These are phyloP conservation scores for Lentinula guzmanii DNA, from an alignment of 768 basidiomycete species.

Conservation along the genomic window DNA sequence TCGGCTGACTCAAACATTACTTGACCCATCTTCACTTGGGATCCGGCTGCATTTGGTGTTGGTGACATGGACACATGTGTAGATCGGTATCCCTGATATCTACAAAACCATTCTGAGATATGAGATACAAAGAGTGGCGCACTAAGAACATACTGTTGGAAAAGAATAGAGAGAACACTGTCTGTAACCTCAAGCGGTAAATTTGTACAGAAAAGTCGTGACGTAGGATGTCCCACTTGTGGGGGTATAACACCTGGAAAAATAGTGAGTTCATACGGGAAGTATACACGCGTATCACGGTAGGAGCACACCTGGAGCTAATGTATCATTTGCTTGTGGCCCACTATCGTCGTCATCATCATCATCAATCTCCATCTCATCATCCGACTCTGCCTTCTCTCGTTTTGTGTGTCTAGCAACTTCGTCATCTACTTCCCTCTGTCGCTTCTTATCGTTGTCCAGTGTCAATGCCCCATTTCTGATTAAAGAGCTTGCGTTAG, in stretches of 20 bases:
- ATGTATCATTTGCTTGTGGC: slow-evolving; percentile 26
- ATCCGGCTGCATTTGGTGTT: slow-evolving; percentile 57
- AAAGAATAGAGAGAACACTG: slow-evolving; percentile 79
- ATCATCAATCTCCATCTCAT: slow-evolving; percentile 93
- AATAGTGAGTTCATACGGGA: slow-evolving; percentile 14
- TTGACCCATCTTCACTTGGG: slow-evolving; percentile 74
- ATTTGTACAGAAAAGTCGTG: slow-evolving; percentile 73
- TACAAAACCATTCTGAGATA: slow-evolving; percentile 22
- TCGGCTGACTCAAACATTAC: slow-evolving; percentile 72
- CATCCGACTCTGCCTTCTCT: slow-evolving; percentile 69
- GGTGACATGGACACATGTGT: slow-evolving; percentile 67
- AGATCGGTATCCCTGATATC: slow-evolving; percentile 79
- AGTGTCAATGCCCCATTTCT: slow-evolving; percentile 25
- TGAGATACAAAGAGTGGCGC: background rate
- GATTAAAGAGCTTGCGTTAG: slow-evolving; percentile 45
- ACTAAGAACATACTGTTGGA: slow-evolving; percentile 72
- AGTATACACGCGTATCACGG: background rate
- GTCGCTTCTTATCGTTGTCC: slow-evolving; percentile 50
- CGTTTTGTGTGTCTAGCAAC: slow-evolving; percentile 59
- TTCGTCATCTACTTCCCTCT: slow-evolving; percentile 53
- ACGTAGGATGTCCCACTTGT: slow-evolving; percentile 47
- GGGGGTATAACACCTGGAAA: slow-evolving; percentile 34
- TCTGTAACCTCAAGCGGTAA: slow-evolving; percentile 88
- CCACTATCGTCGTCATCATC: slow-evolving; percentile 50
- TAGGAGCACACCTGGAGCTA: background rate